phyloP scores from a whole-genome alignment of 2,329 filamentous ascomycete genomes.

The Thielaviopsis punctulata region DNA sequence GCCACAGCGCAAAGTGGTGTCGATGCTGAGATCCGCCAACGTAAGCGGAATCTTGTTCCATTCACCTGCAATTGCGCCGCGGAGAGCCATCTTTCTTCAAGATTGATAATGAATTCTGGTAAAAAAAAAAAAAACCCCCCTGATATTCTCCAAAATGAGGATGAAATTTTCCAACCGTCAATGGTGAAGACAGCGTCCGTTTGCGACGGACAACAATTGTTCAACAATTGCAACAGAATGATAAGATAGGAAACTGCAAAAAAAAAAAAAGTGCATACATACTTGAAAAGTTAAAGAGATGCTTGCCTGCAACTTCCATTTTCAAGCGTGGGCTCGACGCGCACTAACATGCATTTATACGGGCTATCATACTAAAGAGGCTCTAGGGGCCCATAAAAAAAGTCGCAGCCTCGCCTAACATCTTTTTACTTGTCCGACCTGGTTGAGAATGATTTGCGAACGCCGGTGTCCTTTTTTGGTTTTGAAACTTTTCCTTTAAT shows the following conservation, averaged over 20 bases:
- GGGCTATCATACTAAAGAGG: slow-evolving; percentile 4
- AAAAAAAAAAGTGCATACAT: slow-evolving; percentile 4
- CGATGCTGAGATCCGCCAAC: slow-evolving; percentile 76
- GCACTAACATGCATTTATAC: slow-evolving; percentile 4
- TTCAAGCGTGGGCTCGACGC: slow-evolving; percentile 4
- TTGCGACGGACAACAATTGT: not conserved
- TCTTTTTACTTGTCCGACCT: not conserved
- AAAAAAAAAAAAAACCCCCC: not conserved
- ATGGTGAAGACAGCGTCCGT: not conserved
- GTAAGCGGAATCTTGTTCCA: slow-evolving; percentile 79
- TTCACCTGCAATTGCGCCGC: slow-evolving; percentile 6
- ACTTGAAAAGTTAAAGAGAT: not conserved
- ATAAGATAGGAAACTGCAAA: not conserved
- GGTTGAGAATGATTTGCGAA: not conserved
- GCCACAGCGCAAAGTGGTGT: slow-evolving; percentile 84
- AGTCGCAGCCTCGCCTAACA: slow-evolving; percentile 10
- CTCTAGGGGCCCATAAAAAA: slow-evolving; percentile 9
- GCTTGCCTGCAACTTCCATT: not conserved
- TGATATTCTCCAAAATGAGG: not conserved
- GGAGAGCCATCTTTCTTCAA: slow-evolving; percentile 4
- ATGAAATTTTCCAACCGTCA: not conserved
- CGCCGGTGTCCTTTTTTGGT: not conserved
- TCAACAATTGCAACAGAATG: not conserved
- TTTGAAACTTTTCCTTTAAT: not conserved
- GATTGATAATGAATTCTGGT: not conserved